A percentile compares a stretch with the other conserved stretches of the same genome.
These are phyloP conservation scores for Onygenales sp. DNA, from an alignment of 2,329 filamentous ascomycete species.

Conservation along the genomic window DNA sequence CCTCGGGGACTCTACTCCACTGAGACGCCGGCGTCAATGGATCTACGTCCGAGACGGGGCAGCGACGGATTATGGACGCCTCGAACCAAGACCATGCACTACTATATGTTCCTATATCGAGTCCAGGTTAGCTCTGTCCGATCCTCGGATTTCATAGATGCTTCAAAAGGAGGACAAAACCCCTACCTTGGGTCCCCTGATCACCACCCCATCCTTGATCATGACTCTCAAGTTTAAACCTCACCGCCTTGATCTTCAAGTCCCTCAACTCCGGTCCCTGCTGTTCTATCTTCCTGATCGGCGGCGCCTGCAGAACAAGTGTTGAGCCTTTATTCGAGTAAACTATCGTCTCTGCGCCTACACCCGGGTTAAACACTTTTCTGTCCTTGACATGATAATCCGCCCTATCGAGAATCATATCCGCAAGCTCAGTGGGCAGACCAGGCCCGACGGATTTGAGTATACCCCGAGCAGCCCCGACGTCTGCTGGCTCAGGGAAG, in stretches of 20 bases:
- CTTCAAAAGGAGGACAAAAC: background rate
- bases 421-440: slow-evolving; percentile 3
- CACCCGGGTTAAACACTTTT: background rate
- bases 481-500: slow-evolving; percentile 1
- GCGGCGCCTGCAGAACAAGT: background rate
- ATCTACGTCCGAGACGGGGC: background rate
- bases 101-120: slow-evolving; percentile 1
- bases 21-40: background rate
- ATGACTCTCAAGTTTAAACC: slow-evolving; percentile 2
- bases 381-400: slow-evolving; percentile 1
- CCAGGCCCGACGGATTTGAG: background rate
- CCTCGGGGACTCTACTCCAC: background rate
- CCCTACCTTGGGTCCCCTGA: background rate
- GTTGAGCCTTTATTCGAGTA: too few species aligned
- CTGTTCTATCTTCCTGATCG: slow-evolving; percentile 1
- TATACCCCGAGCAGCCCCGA: background rate
- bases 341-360: too few species aligned
- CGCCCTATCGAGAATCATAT: slow-evolving; percentile 1
- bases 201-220: slow-evolving; percentile 4
- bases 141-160: background rate
- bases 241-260: background rate
- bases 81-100: slow-evolving; percentile 1
- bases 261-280: background rate
- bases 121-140: background rate
- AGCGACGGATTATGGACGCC: background rate